Percentiles rank a stretch among this genome's conserved stretches.
Evolutionary conservation across 106 monocot species (phyloP).

Genomic region (Dendrobium officinale): DNA sequence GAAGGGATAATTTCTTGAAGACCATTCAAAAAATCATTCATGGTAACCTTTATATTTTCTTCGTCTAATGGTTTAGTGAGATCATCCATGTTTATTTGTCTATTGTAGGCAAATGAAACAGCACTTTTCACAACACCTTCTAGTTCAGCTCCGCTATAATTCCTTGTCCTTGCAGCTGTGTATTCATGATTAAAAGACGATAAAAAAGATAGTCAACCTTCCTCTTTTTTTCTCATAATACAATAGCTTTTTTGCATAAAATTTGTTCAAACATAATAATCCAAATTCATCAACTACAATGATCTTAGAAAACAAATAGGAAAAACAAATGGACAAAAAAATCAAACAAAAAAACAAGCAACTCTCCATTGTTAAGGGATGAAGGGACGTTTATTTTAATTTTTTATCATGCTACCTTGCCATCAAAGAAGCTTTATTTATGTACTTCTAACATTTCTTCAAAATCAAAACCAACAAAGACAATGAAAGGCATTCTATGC

Average conservation of each 20-base stretch:
- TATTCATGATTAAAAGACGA: conserved; percentile 1
- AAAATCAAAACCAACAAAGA: neutral
- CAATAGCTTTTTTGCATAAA: neutral
- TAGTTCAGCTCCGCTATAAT: conserved; percentile 95
- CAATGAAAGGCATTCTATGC: neutral
- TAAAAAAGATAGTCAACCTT: neutral
- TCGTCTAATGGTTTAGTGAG: conserved; percentile 90
- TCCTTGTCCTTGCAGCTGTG: conserved; percentile 94
- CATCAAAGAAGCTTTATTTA: neutral
- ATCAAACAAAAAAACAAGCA: neutral
- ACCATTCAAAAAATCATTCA: conserved; percentile 90
- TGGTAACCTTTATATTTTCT: conserved; percentile 90
- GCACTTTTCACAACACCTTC: conserved; percentile 99
- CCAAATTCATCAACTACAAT: neutral
- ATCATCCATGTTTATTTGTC: conserved; percentile 94
- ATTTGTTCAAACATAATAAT: neutral
- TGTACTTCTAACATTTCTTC: neutral
- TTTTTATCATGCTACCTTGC: neutral
- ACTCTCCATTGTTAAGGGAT: neutral
- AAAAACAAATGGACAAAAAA: neutral
- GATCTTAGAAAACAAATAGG: neutral
- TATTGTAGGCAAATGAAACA: conserved; percentile 85
- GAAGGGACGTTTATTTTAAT: neutral
- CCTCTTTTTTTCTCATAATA: neutral
- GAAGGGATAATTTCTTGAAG: conserved; percentile 82